Conservation (phyloP, 1,139 yeast species). For the Kodamaea sp. region DNA sequence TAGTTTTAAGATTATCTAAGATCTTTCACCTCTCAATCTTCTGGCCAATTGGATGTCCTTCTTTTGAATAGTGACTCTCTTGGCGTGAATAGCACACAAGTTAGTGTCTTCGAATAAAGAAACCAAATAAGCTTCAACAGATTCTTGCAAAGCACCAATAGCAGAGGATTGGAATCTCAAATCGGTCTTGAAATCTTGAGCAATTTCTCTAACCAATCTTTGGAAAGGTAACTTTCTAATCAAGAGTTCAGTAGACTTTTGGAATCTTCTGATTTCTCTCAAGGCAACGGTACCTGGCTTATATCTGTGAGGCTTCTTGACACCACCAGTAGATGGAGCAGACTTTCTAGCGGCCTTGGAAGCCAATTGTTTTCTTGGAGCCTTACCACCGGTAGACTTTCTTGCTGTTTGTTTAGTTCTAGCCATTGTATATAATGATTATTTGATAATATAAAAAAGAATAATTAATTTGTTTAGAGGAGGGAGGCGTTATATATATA, state of each 20-base stretch:
- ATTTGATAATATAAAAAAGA: slow-evolving; percentile 12
- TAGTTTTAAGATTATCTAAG: slow-evolving; percentile 13
- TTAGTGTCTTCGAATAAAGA: slow-evolving; percentile 93
- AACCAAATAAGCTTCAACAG: slow-evolving; percentile 95
- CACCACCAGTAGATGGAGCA: slow-evolving; percentile 98
- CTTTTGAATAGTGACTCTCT: slow-evolving; percentile 98
- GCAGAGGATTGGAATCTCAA: slow-evolving; percentile 98
- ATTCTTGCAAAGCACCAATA: slow-evolving; percentile 97
- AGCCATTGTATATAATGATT: slow-evolving; percentile 59
- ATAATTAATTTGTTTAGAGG: slow-evolving; percentile 2
- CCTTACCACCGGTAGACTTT: slow-evolving; percentile 99
- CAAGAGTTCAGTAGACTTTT: slow-evolving; percentile 93
- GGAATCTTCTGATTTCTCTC: slow-evolving; percentile 99
- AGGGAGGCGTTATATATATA: background rate
- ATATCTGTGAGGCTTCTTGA: slow-evolving; percentile 99
- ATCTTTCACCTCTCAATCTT: slow-evolving; percentile 97
- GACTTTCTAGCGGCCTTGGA: slow-evolving; percentile 99
- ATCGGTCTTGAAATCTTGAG: slow-evolving; percentile 97
- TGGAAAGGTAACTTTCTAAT: slow-evolving; percentile 99
- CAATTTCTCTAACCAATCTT: slow-evolving; percentile 97
- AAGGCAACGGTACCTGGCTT: slow-evolving; percentile 99
- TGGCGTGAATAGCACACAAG: slow-evolving; percentile 98
- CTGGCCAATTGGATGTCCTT: slow-evolving; percentile 98
- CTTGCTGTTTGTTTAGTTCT: slow-evolving; percentile 99
- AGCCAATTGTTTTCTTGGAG: slow-evolving; percentile 99